Base-by-base conservation (phyloP, 1,284 basidiomycete genomes). In the Marasmius sp. region DNA sequence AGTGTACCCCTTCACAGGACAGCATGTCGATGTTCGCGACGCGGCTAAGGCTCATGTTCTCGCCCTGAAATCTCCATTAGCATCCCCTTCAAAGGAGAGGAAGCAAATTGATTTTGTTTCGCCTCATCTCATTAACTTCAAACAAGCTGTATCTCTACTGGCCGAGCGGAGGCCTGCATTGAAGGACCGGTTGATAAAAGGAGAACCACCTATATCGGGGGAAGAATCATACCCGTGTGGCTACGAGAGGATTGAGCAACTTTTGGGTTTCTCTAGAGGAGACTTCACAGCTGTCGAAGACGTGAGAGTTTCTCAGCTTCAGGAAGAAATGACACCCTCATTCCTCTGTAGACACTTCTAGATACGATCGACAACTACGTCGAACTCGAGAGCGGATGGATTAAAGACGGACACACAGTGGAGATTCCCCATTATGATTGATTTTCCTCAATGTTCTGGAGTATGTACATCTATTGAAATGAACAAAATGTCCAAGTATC, bases 21-120 rank as follows among this genome's bases (percentile, higher is more conserved):
- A 20, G 11, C 60, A 64, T 52, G 56, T 62, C 33, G 64, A 65
- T 38, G 62, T 65, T 16, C 61, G 64, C 14, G 64, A 65, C 41
- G 52, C 57, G 36, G 64, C 64, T n/a, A 60, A 56, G 41, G 58
- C 43, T 0, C 64, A 65, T 41, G 55, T 65, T 37, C 20, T 37
- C 12, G 61, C 64, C 11, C 61, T 65, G 16, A 48, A 57, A n/a
- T 60, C 64, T 14, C 53, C 58, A 7, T n/a, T 49, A 4, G 48
- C 51, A 8, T 43, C 37, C 5, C 2, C 38, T 12, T 33, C 27
- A 16, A 14, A 61, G 1, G 59, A 59, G 16, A 38, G 36, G 27
- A 65, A 65, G 20, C 41, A 62, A 10, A 43, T 65, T 16, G n/a
- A 49, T 0, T 20, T 65, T 10, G 37, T 41, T 18, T 63, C 64